Evolutionary conservation across 2,329 filamentous ascomycete genomes (phyloP), one percentile per base, ranked within the genome.

Genomic region (Colletotrichum eleusines): DNA sequence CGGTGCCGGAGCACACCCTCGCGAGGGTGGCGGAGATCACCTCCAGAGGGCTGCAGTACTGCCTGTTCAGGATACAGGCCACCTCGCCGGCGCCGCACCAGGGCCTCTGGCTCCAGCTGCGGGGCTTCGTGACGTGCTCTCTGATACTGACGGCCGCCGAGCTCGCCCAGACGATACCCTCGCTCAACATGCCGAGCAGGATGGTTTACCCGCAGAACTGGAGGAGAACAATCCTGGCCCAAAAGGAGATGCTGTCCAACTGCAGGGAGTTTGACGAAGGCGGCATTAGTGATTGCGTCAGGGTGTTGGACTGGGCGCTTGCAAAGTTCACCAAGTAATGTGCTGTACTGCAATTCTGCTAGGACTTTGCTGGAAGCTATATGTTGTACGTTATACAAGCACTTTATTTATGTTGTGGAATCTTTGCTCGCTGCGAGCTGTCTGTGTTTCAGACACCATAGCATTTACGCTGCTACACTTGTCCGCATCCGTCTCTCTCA

Each of bases 121-220:
- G 69, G n/a, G 64, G 64, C 11, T 69, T 71, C 31, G 69, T 71
- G 7, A 71, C 69, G 16, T 71, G 69, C 28, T 71, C 69, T n/a
- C 9, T 71, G 31, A 59, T 71, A 12, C 11, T 69, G 16, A 69
- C 69, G 23, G 69, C 69, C 1, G 64, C 69, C 7, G 69, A 71
- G 20, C 51, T 64, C 5, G 69, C 69, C 2, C 69, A 71, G 3
- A 59, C 44, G 2, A 69, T 71, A 5, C 69, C 69, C 1, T 71
- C 69, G 16, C 44, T 71, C 20, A 71, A 71, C 53, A 59, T 71
- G 58, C 69, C 69, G 4, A 68, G 64, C 1, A 58, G 59, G 23
- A 38, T 71, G 20, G 44, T 53, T 4, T 71, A 69, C 14, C 58
- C 69, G 3, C 58, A 63, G 2, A 71, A 69, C 5, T 71, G 69